These are phyloP conservation scores for Fimicolochytrium jonesii DNA, from an alignment of 192 early-diverging fungal genomes.

Conservation along the genomic window DNA sequence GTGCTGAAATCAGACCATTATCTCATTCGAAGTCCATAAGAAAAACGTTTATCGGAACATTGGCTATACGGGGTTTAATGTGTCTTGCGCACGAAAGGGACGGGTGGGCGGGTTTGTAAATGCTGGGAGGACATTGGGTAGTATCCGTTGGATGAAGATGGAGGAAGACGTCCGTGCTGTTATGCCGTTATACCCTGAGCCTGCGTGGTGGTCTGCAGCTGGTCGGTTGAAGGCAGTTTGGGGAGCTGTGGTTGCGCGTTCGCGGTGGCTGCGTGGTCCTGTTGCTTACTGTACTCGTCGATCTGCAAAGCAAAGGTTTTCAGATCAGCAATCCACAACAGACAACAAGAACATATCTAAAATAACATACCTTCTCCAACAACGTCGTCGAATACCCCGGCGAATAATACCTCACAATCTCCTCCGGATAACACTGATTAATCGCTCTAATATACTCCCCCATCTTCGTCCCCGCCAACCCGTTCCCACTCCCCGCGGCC, in stretches of 20 bases:
- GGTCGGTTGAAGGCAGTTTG: conserved; percentile 11
- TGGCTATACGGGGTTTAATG: too few species aligned
- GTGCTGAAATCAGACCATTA: too few species aligned
- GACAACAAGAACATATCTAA: background rate
- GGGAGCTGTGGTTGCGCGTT: background rate
- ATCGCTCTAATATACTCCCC: conserved; percentile 52
- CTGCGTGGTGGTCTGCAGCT: background rate
- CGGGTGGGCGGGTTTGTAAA: too few species aligned
- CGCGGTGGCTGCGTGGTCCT: conserved; percentile 20
- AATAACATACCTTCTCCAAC: conserved; percentile 49
- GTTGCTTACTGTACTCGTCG: conserved; percentile 44
- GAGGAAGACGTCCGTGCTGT: background rate
- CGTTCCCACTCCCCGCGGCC: background rate
- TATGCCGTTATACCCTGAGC: conserved; percentile 19
- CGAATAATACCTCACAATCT: conserved; percentile 59
- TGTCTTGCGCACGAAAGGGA: too few species aligned
- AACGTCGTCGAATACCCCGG: conserved; percentile 53
- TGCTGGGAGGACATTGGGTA: too few species aligned
- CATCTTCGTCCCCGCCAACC: conserved; percentile 49
- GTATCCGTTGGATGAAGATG: too few species aligned
- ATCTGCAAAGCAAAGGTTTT: too few species aligned
- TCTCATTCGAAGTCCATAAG: too few species aligned
- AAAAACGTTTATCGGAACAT: too few species aligned
- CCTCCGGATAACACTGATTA: conserved; percentile 61
- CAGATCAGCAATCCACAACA: background rate